Evolutionary conservation across 2,329 filamentous ascomycete genomes (phyloP).

Genomic region (Colletotrichum sojae): DNA sequence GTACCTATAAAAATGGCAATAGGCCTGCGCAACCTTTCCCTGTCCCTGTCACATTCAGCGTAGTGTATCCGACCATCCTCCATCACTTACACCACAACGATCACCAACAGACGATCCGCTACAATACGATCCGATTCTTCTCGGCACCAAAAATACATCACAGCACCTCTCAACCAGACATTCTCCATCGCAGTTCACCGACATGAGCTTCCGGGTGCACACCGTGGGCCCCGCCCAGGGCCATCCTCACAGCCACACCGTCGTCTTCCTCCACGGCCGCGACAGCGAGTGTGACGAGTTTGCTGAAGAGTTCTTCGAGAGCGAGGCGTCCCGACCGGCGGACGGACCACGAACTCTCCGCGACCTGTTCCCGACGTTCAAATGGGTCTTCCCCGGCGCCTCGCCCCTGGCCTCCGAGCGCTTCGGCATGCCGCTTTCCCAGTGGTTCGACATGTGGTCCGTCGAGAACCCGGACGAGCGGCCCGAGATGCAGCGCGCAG

Average conservation of each 20-base stretch:
- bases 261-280: constrained; percentile 63
- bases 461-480: constrained; percentile 37
- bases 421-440: constrained; percentile 43
- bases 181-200: background rate
- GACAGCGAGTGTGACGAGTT: constrained; percentile 57
- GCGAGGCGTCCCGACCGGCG: constrained; percentile 45
- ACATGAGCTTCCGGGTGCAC: background rate
- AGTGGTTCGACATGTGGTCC: constrained; percentile 50
- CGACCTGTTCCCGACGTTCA: constrained; percentile 44
- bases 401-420: constrained; percentile 40
- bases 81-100: too few relatives aligned
- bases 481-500: constrained; percentile 42
- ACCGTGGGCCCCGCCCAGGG: background rate
- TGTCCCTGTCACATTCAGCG: too few relatives aligned
- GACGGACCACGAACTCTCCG: constrained; percentile 43
- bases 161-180: background rate
- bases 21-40: too few relatives aligned
- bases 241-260: constrained; percentile 57
- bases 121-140: too few relatives aligned
- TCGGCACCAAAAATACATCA: background rate
- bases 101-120: too few relatives aligned
- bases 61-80: too few relatives aligned
- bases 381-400: constrained; percentile 50
- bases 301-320: constrained; percentile 56
- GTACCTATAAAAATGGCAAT: too few relatives aligned